A percentile compares a stretch with the other conserved stretches of the same genome.
Conservation (phyloP, 1,284 basidiomycete species). For the Wolfiporia cocos region DNA sequence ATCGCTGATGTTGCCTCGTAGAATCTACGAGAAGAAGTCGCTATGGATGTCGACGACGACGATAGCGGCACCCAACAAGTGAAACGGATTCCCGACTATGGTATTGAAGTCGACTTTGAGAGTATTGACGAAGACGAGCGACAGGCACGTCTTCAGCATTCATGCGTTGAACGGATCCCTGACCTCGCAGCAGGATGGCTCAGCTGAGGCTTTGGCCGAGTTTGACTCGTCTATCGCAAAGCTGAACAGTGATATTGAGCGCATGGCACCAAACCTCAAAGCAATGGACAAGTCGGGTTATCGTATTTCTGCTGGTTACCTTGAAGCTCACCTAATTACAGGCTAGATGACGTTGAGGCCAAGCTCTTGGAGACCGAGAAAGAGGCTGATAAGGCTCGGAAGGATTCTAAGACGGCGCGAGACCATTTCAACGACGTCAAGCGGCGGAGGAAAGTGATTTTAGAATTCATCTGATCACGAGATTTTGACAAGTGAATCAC, state of each 20-base stretch:
- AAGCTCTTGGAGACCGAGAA: slow-evolving; percentile 70
- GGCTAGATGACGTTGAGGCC: slow-evolving; percentile 88
- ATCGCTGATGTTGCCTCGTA: slow-evolving; percentile 21
- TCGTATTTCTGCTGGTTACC: not conserved
- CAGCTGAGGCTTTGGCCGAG: slow-evolving; percentile 63
- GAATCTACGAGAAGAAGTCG: slow-evolving; percentile 79
- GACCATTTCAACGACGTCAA: slow-evolving; percentile 91
- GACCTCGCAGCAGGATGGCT: slow-evolving; percentile 44
- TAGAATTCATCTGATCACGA: not conserved
- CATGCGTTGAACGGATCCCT: too few relatives aligned
- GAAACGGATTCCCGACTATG: slow-evolving; percentile 75
- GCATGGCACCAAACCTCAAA: slow-evolving; percentile 95
- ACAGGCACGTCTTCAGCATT: slow-evolving; percentile 41
- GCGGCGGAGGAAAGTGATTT: slow-evolving; percentile 57
- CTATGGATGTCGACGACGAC: slow-evolving; percentile 89
- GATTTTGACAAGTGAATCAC: slow-evolving; percentile 1
- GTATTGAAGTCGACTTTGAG: slow-evolving; percentile 87
- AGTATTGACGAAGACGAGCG: slow-evolving; percentile 80
- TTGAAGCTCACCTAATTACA: slow-evolving; percentile 20
- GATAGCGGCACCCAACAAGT: slow-evolving; percentile 70
- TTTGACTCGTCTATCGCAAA: slow-evolving; percentile 77
- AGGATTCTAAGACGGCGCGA: slow-evolving; percentile 82
- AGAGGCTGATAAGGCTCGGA: slow-evolving; percentile 73
- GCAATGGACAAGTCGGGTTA: slow-evolving; percentile 74
- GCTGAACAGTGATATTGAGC: slow-evolving; percentile 81